Percentiles rank a stretch among this genome's conserved stretches.
Conservation (phyloP, 176 grass and related monocot species). For the Triticum aestivum region DNA sequence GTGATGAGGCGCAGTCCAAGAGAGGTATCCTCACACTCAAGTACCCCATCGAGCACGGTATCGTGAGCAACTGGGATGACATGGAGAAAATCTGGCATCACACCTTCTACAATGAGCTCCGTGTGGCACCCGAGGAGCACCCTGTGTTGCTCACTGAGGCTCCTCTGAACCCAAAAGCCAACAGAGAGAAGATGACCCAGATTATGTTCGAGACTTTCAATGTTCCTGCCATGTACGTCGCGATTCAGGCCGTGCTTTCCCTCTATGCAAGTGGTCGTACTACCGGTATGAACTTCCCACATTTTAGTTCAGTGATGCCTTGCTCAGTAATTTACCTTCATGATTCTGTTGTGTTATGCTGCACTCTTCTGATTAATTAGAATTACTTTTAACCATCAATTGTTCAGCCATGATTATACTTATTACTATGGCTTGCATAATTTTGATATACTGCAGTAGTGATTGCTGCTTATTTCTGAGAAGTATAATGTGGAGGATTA, state of each 20-base stretch:
- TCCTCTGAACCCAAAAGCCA: conserved; percentile 82
- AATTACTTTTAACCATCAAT: not conserved
- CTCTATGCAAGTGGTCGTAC: conserved; percentile 83
- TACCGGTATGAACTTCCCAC: conserved; percentile 34
- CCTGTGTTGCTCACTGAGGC: conserved; percentile 82
- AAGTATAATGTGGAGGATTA: not conserved
- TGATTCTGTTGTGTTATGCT: not conserved
- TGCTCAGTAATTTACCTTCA: not conserved
- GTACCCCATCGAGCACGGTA: conserved; percentile 77
- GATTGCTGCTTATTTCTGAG: not conserved
- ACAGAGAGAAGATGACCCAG: conserved; percentile 93
- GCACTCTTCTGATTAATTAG: not conserved
- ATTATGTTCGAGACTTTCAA: conserved; percentile 93
- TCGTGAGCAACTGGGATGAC: conserved; percentile 85
- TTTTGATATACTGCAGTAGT: not conserved
- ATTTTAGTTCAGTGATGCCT: not conserved
- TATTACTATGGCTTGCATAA: not conserved
- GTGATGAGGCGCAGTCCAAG: conserved; percentile 83
- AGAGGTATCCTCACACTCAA: conserved; percentile 81
- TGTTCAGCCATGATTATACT: not conserved
- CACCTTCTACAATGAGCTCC: conserved; percentile 86
- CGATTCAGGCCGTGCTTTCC: conserved; percentile 82
- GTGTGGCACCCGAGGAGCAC: conserved; percentile 81
- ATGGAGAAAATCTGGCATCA: conserved; percentile 95
- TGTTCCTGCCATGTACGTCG: conserved; percentile 83